These are phyloP conservation scores for Xylariaceae sp. DNA, from an alignment of 2,329 filamentous ascomycete genomes.

Conservation along the genomic window DNA sequence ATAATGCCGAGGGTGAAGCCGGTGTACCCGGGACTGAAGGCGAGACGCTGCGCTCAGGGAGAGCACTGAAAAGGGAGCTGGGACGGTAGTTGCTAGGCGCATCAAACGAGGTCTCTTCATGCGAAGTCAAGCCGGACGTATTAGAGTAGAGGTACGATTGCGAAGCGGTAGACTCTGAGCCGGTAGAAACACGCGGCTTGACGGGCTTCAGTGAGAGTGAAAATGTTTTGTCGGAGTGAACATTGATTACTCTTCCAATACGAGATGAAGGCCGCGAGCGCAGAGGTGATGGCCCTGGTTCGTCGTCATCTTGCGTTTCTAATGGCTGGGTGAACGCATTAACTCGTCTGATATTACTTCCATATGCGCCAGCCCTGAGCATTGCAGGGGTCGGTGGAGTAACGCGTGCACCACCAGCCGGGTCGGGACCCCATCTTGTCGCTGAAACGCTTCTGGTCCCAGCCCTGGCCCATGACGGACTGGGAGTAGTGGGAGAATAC, in stretches of 20 bases:
- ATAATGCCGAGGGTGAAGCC: constrained; percentile 29
- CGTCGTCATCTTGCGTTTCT: constrained; percentile 21
- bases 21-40: constrained; percentile 34
- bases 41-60: constrained; percentile 42
- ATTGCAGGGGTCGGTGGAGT: constrained; percentile 35
- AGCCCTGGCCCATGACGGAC: constrained; percentile 35
- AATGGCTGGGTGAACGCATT: constrained; percentile 33
- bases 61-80: constrained; percentile 47
- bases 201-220: constrained; percentile 41
- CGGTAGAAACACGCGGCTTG: constrained; percentile 23
- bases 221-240: constrained; percentile 58
- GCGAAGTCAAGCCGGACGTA: constrained; percentile 46
- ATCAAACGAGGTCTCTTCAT: constrained; percentile 46
- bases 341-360: constrained; percentile 36
- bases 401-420: constrained; percentile 29
- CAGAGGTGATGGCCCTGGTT: constrained; percentile 19
- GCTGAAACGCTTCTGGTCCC: constrained; percentile 43
- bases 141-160: constrained; percentile 42
- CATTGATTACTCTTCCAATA: constrained; percentile 43
- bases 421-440: constrained; percentile 37
- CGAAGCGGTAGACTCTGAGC: constrained; percentile 32
- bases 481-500: constrained; percentile 29
- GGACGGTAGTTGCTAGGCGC: constrained; percentile 42
- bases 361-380: constrained; percentile 36
- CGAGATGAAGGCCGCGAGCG: constrained; percentile 34